Evolutionary conservation across 2,329 filamentous ascomycete species (phyloP).

Genomic region (Bipolaris bicolor): DNA sequence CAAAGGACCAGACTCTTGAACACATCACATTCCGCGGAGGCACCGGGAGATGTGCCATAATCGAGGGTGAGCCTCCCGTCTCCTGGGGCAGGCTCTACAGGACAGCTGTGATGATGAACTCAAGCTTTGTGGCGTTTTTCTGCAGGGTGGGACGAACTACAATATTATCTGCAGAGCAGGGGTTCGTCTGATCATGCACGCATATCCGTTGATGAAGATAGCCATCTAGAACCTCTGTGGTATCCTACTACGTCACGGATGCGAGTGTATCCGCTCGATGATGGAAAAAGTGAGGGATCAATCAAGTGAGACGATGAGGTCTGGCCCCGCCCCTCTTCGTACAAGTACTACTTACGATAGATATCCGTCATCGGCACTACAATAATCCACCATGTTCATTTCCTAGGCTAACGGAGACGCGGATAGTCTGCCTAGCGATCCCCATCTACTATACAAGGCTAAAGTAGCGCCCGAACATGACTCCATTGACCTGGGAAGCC

Average conservation of each 20-base stretch:
- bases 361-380: slow-evolving; percentile 7
- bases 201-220: not conserved
- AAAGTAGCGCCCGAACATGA: slow-evolving; percentile 13
- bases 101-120: slow-evolving; percentile 31
- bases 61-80: not conserved
- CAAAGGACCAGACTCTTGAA: slow-evolving; percentile 14
- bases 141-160: slow-evolving; percentile 19
- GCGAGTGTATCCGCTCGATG: not conserved
- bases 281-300: not conserved
- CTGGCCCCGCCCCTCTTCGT: slow-evolving; percentile 1
- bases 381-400: not conserved
- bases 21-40: slow-evolving; percentile 8
- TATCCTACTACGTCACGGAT: not conserved
- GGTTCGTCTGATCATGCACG: slow-evolving; percentile 4
- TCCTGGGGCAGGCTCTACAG: slow-evolving; percentile 21
- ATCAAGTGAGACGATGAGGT: slow-evolving; percentile 6
- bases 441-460: slow-evolving; percentile 1
- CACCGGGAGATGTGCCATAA: not conserved
- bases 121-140: slow-evolving; percentile 48
- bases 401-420: not conserved
- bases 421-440: not conserved
- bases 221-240: not conserved
- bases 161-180: slow-evolving; percentile 9
- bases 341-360: slow-evolving; percentile 13
- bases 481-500: slow-evolving; percentile 14